Percentiles rank a stretch among this genome's conserved stretches.
These are phyloP conservation scores for grape (Vitis vinifera) DNA, from an alignment of 164 flowering plant genomes.

Conservation along the genomic window DNA sequence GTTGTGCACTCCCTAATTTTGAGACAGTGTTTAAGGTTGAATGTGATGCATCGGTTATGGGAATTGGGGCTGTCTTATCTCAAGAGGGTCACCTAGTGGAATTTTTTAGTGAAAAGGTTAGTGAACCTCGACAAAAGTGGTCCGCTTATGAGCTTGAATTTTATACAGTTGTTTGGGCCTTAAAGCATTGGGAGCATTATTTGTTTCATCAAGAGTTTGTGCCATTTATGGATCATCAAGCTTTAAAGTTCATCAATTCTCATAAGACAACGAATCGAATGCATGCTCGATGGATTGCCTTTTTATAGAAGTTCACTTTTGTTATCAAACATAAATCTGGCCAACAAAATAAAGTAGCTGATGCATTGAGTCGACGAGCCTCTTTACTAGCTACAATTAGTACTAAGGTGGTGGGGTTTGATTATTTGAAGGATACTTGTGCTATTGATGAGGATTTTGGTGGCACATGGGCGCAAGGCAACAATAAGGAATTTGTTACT, in stretches of 20 bases:
- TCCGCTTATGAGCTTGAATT: constrained; percentile 7
- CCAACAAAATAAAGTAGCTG: not conserved
- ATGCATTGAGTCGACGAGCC: not conserved
- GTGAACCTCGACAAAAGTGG: constrained; percentile 2
- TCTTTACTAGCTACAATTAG: not conserved
- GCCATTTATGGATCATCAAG: constrained; percentile 5
- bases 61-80: constrained; percentile 1
- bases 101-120: constrained; percentile 12
- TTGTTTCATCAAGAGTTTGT: constrained; percentile 11
- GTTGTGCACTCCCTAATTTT: not conserved
- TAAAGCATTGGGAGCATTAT: constrained; percentile 9
- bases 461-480: not conserved
- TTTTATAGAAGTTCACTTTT: constrained; percentile 4
- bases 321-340: constrained; percentile 4
- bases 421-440: not conserved
- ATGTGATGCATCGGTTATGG: not conserved
- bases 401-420: not conserved
- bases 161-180: not conserved
- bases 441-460: not conserved
- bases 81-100: constrained; percentile 9
- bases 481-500: no score
- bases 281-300: constrained; percentile 10
- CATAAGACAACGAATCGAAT: not conserved
- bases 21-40: constrained; percentile 12
- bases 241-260: constrained; percentile 7